Evolutionary conservation across 2,329 filamentous ascomycete genomes (phyloP), one percentile per base, ranked within the genome.

Genomic region (Sclerotinia subarctica): DNA sequence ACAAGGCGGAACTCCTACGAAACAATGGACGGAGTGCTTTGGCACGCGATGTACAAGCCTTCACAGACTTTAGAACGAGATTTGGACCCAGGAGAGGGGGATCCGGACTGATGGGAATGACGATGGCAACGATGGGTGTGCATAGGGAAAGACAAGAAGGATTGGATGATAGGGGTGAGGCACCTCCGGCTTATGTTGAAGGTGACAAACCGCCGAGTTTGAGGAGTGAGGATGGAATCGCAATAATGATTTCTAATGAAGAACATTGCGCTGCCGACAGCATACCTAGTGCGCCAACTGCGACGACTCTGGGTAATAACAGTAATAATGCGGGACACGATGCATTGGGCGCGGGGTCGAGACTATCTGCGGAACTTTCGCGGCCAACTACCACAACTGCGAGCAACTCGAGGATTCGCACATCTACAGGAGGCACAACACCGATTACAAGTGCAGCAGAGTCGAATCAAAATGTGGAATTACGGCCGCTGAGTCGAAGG

Each of bases 141-240:
- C 29, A 53, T 21, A 56, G 49, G 32, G 67, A 64, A 52, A 52
- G n/a, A 24, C 49, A 83, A 57, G 88, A 90, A 71, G 88, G 88
- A 0, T 77, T 90, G 67, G 83, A 90, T 74, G 87, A 89, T 78
- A 77, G 83, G 54, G 88, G 88, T 38, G 86, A 90, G 76, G 86
- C 87, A 13, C 88, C 88, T 62, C 88, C 88, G 59, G 86, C 88
- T 0, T 90, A 90, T 75, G 80, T 68, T 6, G 70, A 71, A 15
- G 73, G 69, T 3, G 59, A 53, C 5, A 77, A 77, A 54, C 75
- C 76, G 21, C 75, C 75, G 44, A 77, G 75, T 70, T 62, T 67
- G 46, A 67, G 64, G 47, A 67, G 64, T 53, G 56, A 24, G 15
- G 56, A 67, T 53, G 46, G 59, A 13, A 46, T 67, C 24, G n/a